Evolutionary conservation across 2,329 filamentous ascomycete species (phyloP).

Genomic region (Nigrospora osmanthi): DNA sequence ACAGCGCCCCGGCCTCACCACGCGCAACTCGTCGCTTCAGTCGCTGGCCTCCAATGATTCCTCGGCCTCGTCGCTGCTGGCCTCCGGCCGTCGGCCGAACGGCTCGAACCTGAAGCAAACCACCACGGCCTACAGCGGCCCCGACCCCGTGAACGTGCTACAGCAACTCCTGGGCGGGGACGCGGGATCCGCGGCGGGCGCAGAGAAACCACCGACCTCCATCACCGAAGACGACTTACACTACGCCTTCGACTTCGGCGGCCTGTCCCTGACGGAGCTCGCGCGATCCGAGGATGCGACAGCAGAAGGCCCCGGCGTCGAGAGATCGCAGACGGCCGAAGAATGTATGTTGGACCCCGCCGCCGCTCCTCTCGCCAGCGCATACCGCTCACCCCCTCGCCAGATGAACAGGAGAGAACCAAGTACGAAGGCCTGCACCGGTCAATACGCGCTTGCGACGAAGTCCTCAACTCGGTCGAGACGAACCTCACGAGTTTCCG

Average conservation of each 20-base stretch:
- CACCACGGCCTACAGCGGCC: conserved; percentile 39
- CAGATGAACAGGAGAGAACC: conserved; percentile 71
- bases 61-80: conserved; percentile 61
- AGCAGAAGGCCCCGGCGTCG: conserved; percentile 19
- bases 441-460: conserved; percentile 85
- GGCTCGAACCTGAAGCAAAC: conserved; percentile 60
- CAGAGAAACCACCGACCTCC: conserved; percentile 6
- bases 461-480: conserved; percentile 88
- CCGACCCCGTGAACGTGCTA: conserved; percentile 67
- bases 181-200: conserved; percentile 3
- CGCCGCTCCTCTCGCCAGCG: not conserved
- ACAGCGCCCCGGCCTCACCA: conserved; percentile 54
- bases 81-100: conserved; percentile 56
- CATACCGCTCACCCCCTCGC: too few species aligned
- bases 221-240: conserved; percentile 48
- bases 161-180: conserved; percentile 32
- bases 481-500: conserved; percentile 88
- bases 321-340: conserved; percentile 55
- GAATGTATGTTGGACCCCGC: conserved; percentile 53
- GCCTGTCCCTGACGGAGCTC: conserved; percentile 68
- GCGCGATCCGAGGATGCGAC: conserved; percentile 28
- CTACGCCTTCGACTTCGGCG: conserved; percentile 70
- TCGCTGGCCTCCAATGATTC: conserved; percentile 75
- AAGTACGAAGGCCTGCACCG: conserved; percentile 86
- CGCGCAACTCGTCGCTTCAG: conserved; percentile 64